Conservation (phyloP, 192 early-diverging fungal genomes). For the Obelidium mucronatum region DNA sequence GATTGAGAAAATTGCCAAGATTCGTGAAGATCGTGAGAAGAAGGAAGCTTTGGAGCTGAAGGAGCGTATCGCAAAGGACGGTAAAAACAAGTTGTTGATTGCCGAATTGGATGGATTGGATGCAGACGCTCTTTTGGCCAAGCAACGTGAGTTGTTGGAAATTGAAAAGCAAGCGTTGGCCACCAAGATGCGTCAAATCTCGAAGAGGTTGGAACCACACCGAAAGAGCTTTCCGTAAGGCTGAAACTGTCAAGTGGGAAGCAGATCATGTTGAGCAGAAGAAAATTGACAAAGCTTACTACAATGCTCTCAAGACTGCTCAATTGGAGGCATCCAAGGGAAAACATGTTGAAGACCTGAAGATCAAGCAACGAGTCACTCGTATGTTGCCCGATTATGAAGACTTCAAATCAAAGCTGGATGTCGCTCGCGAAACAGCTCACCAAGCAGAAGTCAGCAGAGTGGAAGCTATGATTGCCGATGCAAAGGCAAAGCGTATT, state of each 20-base stretch:
- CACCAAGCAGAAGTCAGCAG: constrained; percentile 62
- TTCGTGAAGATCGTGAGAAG: constrained; percentile 81
- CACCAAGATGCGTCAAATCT: constrained; percentile 74
- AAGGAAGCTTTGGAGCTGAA: constrained; percentile 86
- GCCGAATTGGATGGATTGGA: constrained; percentile 86
- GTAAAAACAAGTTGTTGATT: constrained; percentile 63
- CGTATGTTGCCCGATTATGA: constrained; percentile 86
- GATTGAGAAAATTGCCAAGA: constrained; percentile 75
- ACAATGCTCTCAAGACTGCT: constrained; percentile 76
- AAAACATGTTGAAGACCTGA: constrained; percentile 76
- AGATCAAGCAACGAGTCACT: constrained; percentile 78
- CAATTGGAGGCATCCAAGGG: constrained; percentile 67
- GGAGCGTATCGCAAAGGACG: constrained; percentile 65
- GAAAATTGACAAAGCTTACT: constrained; percentile 78
- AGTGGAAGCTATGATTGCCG: constrained; percentile 68
- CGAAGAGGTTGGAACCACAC: constrained; percentile 88
- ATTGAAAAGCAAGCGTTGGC: constrained; percentile 85
- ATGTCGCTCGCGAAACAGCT: constrained; percentile 63
- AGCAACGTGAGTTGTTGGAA: constrained; percentile 91
- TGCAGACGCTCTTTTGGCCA: constrained; percentile 76
- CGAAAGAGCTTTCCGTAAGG: constrained; percentile 91
- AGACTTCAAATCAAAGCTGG: constrained; percentile 60
- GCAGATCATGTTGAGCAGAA: constrained; percentile 93
- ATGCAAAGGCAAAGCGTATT: constrained; percentile 77
- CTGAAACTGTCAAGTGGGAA: constrained; percentile 88